These are phyloP conservation scores for Echinosophora koreensis DNA, from an alignment of 306 rosid genomes.

Conservation along the genomic window DNA sequence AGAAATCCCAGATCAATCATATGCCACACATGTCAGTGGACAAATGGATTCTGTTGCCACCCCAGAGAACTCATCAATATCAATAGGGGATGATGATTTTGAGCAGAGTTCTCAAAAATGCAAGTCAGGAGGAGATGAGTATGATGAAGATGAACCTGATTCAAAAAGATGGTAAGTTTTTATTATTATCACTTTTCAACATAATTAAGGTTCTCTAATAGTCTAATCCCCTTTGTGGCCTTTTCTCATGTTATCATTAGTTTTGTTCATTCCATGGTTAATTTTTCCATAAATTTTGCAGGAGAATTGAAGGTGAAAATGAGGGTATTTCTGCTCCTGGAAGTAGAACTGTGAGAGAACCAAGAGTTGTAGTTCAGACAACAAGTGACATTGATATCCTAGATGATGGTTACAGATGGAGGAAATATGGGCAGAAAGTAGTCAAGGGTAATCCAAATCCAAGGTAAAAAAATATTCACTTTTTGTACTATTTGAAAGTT, in stretches of 20 bases:
- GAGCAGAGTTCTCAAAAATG: constrained; percentile 83
- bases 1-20: constrained; percentile 71
- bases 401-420: constrained; percentile 94
- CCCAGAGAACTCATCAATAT: constrained; percentile 82
- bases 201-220: too few relatives aligned
- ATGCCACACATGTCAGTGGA: constrained; percentile 59
- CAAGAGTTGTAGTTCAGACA: constrained; percentile 95
- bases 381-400: constrained; percentile 94
- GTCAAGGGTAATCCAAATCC: constrained; percentile 99
- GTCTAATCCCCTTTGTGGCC: background rate
- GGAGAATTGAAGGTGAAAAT: constrained; percentile 80
- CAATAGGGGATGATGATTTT: constrained; percentile 83
- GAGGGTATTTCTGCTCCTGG: constrained; percentile 80
- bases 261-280: constrained; percentile 12
- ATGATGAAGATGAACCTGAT: constrained; percentile 79
- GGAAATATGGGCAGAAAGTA: constrained; percentile 96
- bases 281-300: constrained; percentile 39
- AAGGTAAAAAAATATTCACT: constrained; percentile 66
- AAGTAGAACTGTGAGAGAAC: constrained; percentile 93
- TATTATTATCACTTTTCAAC: background rate
- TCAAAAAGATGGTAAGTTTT: constrained; percentile 77
- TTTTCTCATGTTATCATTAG: background rate
- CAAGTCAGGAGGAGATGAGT: constrained; percentile 77
- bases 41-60: constrained; percentile 77
- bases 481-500: constrained; percentile 33